Conservation (phyloP, 2,329 filamentous ascomycete genomes). For the Neofusicoccum ribis region DNA sequence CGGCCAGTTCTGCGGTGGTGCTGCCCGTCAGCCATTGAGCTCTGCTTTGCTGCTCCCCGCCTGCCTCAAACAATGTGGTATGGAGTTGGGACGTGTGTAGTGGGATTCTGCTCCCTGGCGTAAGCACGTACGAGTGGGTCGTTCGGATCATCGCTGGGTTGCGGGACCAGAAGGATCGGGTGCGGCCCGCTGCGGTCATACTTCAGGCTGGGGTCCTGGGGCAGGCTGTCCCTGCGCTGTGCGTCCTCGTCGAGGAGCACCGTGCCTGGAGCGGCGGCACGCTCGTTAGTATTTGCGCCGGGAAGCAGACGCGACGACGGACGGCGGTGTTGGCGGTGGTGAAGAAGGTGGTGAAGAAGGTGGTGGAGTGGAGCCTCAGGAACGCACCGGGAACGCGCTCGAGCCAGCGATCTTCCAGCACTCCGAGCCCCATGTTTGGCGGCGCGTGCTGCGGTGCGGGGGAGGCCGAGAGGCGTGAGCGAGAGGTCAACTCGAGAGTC, state of each 20-base stretch:
- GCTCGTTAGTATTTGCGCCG: neutral
- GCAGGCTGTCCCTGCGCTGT: slow-evolving; percentile 29
- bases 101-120: neutral
- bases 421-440: slow-evolving; percentile 65
- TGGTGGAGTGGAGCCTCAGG: neutral
- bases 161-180: slow-evolving; percentile 77
- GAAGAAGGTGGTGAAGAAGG: neutral
- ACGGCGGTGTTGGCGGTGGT: neutral
- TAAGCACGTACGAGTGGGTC: slow-evolving; percentile 67
- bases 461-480: neutral
- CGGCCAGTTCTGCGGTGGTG: slow-evolving; percentile 68
- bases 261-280: slow-evolving; percentile 35
- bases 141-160: slow-evolving; percentile 87
- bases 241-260: slow-evolving; percentile 33
- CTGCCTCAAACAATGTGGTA: too few relatives aligned
- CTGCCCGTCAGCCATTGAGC: neutral
- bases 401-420: slow-evolving; percentile 67
- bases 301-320: neutral
- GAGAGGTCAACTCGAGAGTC: neutral
- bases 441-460: neutral
- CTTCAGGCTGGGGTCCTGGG: slow-evolving; percentile 59
- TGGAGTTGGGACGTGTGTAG: too few relatives aligned
- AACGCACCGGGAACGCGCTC: slow-evolving; percentile 71
- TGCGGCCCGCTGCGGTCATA: slow-evolving; percentile 65
- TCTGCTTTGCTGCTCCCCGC: neutral